Base-by-base conservation (phyloP, 2,329 filamentous ascomycete genomes). In the Claviceps pusilla region DNA sequence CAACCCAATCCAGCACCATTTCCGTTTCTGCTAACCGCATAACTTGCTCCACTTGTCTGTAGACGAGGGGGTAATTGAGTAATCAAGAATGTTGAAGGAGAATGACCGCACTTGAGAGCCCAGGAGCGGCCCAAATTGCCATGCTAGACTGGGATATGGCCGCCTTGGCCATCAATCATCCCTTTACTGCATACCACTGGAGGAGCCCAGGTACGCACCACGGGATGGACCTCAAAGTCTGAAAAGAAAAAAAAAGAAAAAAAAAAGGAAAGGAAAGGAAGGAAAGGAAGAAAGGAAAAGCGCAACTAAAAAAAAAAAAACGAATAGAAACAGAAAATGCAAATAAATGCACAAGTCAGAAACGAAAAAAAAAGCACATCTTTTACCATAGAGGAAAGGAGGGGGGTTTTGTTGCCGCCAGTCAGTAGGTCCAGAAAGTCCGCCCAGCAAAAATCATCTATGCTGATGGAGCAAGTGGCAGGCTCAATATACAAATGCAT, bases 401-500 rank as follows among this genome's bases (percentile, higher is more conserved):
- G 52, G 24, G 35, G 33, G 16, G 16, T 19, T 19, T 19, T 19
- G 31, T 19, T 16, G 28, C 6, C 4, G 48, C 4, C 11, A 6
- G 29, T 19, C 28, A 16, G 35, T 28, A 14, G n/a, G 35, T 49
- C 47, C 12, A 37, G n/a, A 24, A 53, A 59, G 51, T 58, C 61
- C 55, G 58, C 60, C 52, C 58, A 55, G 59, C 39, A 51, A 59
- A 58, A 55, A 29, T 61, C 59, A 58, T 65, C 65, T 66, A 64
- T 64, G 59, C 58, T 56, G 60, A 59, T 60, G 55, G 56, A 58
- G 57, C 53, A 57, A 58, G 57, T 54, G 56, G 55, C 60, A 24
- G 59, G 59, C 56, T 64, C 61, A 61, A 62, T 65, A 60, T 68
- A 68, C 62, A 68, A 59, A 56, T 66, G 67, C 63, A 69, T 55